phyloP scores from a whole-genome alignment of 768 basidiomycete genomes.

The Omphalotus guepiniiformis region DNA sequence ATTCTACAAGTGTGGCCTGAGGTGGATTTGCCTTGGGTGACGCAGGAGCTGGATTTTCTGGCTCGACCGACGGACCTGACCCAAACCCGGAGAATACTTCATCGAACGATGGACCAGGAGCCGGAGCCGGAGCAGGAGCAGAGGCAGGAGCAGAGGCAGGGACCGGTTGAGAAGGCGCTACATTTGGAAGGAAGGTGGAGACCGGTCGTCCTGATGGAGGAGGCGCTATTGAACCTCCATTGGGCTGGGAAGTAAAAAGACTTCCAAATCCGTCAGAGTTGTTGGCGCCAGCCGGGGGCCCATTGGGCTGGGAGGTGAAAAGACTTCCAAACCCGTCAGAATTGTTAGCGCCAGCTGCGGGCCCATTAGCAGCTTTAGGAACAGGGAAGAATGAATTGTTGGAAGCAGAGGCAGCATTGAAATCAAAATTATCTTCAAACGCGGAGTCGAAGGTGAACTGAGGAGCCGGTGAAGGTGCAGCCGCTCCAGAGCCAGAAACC shows the following conservation, averaged over 20 bases:
- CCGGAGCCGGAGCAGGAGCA: slow-evolving; percentile 18
- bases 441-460: slow-evolving; percentile 62
- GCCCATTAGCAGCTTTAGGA: slow-evolving; percentile 26
- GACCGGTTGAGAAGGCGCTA: slow-evolving; percentile 36
- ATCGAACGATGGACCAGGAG: slow-evolving; percentile 48
- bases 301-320: slow-evolving; percentile 19
- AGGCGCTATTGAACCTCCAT: not conserved
- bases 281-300: slow-evolving; percentile 15
- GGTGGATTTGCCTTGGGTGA: slow-evolving; percentile 11
- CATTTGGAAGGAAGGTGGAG: not conserved
- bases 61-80: slow-evolving; percentile 32
- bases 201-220: not conserved
- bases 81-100: slow-evolving; percentile 54
- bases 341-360: slow-evolving; percentile 3
- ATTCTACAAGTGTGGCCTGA: slow-evolving; percentile 13
- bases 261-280: slow-evolving; percentile 3
- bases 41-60: slow-evolving; percentile 29
- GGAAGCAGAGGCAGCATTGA: slow-evolving; percentile 26
- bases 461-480: slow-evolving; percentile 32
- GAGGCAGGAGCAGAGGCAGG: slow-evolving; percentile 42
- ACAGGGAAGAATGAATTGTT: slow-evolving; percentile 27
- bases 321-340: slow-evolving; percentile 30
- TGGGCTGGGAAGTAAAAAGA: slow-evolving; percentile 8
- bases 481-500: slow-evolving; percentile 34
- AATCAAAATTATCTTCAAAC: slow-evolving; percentile 64